These are phyloP conservation scores for Persicaria maculosa DNA, from an alignment of 148 eudicot genomes.

Conservation along the genomic window DNA sequence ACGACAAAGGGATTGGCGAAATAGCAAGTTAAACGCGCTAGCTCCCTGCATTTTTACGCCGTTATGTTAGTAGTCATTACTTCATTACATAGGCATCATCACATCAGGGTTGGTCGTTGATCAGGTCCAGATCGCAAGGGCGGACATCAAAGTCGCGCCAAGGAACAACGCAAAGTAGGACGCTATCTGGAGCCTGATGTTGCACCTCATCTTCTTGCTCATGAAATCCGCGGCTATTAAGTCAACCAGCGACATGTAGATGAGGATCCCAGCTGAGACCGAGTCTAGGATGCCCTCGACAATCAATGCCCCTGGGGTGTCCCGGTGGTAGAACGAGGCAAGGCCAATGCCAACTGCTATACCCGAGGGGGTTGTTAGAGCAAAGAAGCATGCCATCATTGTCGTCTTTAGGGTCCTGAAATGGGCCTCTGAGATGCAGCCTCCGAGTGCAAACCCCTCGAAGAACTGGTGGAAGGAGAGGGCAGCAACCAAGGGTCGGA, in stretches of 20 bases:
- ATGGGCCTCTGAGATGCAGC: constrained; percentile 78
- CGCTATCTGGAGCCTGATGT: constrained; percentile 59
- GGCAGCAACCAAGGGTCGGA: constrained; percentile 36
- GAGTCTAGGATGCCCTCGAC: constrained; percentile 83
- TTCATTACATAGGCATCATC: not conserved
- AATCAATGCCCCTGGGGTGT: constrained; percentile 64
- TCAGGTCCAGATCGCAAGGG: constrained; percentile 82
- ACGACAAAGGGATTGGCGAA: too few species aligned
- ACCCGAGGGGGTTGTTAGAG: constrained; percentile 79
- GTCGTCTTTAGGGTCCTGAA: constrained; percentile 46
- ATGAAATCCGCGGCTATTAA: constrained; percentile 96
- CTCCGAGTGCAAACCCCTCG: constrained; percentile 49
- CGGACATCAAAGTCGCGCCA: constrained; percentile 80
- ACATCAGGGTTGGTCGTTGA: not conserved
- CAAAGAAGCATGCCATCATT: constrained; percentile 82
- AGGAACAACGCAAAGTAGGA: constrained; percentile 73
- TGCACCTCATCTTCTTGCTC: constrained; percentile 92
- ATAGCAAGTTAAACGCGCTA: too few species aligned
- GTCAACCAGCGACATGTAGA: constrained; percentile 94
- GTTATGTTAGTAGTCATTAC: too few species aligned
- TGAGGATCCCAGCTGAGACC: constrained; percentile 81
- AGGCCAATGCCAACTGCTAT: constrained; percentile 60
- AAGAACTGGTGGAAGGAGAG: constrained; percentile 46
- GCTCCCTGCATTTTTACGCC: too few species aligned
- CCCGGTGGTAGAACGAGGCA: constrained; percentile 58